Evolutionary conservation across 2,329 filamentous ascomycete genomes (phyloP), one percentile per base, ranked within the genome.

Genomic region (Claviceps sp.): DNA sequence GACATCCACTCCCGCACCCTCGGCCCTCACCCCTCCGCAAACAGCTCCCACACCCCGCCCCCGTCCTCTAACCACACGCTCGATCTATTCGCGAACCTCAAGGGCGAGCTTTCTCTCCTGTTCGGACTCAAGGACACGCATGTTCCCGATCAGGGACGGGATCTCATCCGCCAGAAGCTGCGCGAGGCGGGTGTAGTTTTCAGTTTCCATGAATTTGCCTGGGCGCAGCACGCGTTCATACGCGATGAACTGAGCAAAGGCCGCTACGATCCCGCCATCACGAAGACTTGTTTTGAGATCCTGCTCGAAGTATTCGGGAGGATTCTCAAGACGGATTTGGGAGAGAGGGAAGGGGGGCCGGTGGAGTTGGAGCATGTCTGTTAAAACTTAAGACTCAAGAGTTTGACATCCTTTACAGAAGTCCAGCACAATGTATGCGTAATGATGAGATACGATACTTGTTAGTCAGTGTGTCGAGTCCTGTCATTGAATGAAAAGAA

Each of bases 171-270:
- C 54, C 80, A 80, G 65, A 90, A 88, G 55, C 73, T 95, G 60
- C 82, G 90, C 60, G 87, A 88, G 22, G 80, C 82, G 5, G 85
- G 84, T 9, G 77, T 84, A 5, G 74, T 77, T 9, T 90, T 91
- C 62, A 85, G 81, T 63, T 95, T 88, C 65, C 88, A 93, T 69
- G 90, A 96, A 70, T 82, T 86, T 57, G 86, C 88, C n/a, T 91
- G 88, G 81, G 89, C 90, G 3, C 90, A 95, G 68, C 90, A 95
- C 71, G 90, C 90, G 5, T 96, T 96, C 64, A 94, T 96, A 65
- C 78, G 90, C 18, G 90, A 96, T 62, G 90, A 96, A 72, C 73
- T 93, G 54, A 89, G 85, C 67, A 95, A 95, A 70, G 90, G 89
- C n/a, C 77, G 90, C 26, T 96, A 95, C 63, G 90, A 96, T 65